Conservation (phyloP, 805 yeast genomes). For the Candida boleticola region DNA sequence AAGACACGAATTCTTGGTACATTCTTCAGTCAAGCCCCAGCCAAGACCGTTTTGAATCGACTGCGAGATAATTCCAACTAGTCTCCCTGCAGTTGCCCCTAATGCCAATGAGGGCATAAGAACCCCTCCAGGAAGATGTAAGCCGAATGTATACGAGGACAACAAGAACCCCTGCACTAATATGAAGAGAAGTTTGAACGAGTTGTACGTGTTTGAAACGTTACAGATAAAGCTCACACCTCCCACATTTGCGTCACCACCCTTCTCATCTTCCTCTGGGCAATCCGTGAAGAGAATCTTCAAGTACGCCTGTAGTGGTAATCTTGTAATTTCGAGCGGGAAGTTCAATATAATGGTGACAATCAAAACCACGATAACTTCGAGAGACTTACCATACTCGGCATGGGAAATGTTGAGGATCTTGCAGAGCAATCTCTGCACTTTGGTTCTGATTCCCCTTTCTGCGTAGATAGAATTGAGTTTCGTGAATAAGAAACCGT, state of each 20-base stretch:
- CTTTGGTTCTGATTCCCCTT: constrained; percentile 30
- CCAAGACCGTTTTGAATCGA: constrained; percentile 40
- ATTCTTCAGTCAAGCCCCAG: constrained; percentile 34
- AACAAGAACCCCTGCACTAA: constrained; percentile 53
- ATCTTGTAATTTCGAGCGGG: constrained; percentile 51
- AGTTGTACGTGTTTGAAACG: constrained; percentile 14
- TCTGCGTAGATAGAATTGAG: constrained; percentile 38
- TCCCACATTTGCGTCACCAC: constrained; percentile 8
- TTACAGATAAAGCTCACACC: constrained; percentile 30
- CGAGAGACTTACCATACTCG: constrained; percentile 36
- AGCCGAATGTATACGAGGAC: constrained; percentile 69
- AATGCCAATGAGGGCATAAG: constrained; percentile 61
- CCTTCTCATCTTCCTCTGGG: constrained; percentile 13
- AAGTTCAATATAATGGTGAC: constrained; percentile 56
- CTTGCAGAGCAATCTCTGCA: constrained; percentile 21
- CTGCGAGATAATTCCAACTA: constrained; percentile 53
- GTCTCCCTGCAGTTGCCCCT: constrained; percentile 60
- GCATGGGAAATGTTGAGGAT: constrained; percentile 13
- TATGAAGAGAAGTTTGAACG: constrained; percentile 34
- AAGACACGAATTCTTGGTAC: constrained; percentile 49
- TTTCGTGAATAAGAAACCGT: constrained; percentile 54
- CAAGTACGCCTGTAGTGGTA: constrained; percentile 56
- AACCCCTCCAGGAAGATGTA: constrained; percentile 66
- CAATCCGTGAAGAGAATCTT: constrained; percentile 74
- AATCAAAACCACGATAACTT: constrained; percentile 46